These are phyloP conservation scores for Psilocybe tampanensis DNA, from an alignment of 768 basidiomycete genomes.

Conservation along the genomic window DNA sequence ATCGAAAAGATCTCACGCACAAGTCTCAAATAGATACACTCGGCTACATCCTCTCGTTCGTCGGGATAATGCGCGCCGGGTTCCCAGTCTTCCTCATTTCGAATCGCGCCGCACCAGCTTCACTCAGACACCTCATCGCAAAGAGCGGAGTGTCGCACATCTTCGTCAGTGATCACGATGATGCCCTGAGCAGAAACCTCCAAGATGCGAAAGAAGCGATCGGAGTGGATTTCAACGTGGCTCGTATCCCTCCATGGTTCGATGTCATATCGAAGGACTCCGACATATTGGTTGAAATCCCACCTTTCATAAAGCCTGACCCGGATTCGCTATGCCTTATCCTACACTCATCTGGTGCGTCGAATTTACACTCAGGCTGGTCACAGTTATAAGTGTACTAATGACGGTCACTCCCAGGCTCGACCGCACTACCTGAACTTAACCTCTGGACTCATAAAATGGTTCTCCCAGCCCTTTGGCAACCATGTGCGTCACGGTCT, in stretches of 20 bases:
- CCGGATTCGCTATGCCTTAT: neutral
- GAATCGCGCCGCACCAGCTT: neutral
- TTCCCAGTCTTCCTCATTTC: slow-evolving; percentile 8
- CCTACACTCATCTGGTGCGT: neutral
- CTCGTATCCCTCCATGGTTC: neutral
- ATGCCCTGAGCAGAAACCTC: neutral
- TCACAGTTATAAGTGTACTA: neutral
- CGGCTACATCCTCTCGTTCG: neutral
- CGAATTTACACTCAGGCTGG: neutral
- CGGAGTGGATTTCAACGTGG: neutral
- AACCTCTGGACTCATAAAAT: slow-evolving; percentile 4
- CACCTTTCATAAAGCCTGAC: neutral
- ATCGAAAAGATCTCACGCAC: neutral
- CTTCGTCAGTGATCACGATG: neutral
- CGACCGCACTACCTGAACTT: slow-evolving; percentile 1
- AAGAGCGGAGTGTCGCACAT: slow-evolving; percentile 3
- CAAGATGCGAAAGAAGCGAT: neutral
- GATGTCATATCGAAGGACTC: neutral
- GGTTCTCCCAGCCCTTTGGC: slow-evolving; percentile 1
- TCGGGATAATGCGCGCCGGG: slow-evolving; percentile 3
- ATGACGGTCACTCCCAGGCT: neutral
- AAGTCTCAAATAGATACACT: neutral
- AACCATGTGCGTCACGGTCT: neutral
- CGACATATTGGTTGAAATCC: neutral
- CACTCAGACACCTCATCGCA: neutral